These are phyloP conservation scores for Trichoderma harzianum DNA, from an alignment of 2,329 filamentous ascomycete species.

Conservation along the genomic window DNA sequence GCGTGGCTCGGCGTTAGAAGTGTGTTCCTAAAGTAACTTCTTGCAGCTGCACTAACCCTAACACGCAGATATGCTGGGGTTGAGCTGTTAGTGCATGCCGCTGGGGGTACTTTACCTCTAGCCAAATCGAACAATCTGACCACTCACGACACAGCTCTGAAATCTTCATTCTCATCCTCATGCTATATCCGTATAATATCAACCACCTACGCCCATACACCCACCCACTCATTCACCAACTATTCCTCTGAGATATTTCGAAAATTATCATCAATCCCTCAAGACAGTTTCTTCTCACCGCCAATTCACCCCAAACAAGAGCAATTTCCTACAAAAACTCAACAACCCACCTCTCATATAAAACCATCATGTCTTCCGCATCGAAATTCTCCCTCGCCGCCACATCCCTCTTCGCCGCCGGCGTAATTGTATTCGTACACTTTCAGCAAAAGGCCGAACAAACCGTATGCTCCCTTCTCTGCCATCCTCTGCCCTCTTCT, in stretches of 20 bases:
- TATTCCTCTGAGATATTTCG: not conserved
- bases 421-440: conserved; percentile 83
- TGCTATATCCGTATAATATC: not conserved
- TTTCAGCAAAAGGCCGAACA: conserved; percentile 82
- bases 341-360: not conserved
- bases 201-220: not conserved
- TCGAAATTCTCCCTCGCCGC: conserved; percentile 81
- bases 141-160: not conserved
- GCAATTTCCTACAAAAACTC: not conserved
- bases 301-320: not conserved
- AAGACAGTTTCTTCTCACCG: not conserved
- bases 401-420: conserved; percentile 71
- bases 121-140: not conserved
- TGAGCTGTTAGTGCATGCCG: not conserved
- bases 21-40: not conserved
- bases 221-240: not conserved
- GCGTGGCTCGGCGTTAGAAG: conserved; percentile 4
- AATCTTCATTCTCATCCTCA: not conserved
- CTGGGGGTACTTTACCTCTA: not conserved
- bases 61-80: rapidly evolving
- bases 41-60: not conserved
- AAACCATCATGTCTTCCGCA: conserved; percentile 71
- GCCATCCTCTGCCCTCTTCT: not conserved
- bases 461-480: conserved; percentile 54
- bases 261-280: not conserved